A percentile compares a stretch with the other conserved stretches of the same genome.
Conservation (phyloP, 495 filamentous ascomycete species). For the Penicillium ucsense region DNA sequence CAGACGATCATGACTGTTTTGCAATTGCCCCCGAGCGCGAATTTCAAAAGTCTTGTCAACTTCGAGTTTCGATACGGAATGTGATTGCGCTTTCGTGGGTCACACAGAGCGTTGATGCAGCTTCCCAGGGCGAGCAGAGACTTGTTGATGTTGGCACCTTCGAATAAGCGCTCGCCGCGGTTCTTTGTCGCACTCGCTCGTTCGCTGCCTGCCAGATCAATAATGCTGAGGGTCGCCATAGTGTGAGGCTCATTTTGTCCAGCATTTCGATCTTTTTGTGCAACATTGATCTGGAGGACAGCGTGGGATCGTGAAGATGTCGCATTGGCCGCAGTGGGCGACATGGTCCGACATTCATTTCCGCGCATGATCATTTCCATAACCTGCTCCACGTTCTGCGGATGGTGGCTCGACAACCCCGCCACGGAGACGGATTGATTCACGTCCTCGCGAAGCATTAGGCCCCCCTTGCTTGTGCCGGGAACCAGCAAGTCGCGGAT, state of each 20-base stretch:
- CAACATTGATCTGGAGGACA: conserved; percentile 95
- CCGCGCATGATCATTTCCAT: conserved; percentile 99
- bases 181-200: conserved; percentile 96
- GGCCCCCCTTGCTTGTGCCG: conserved; percentile 71
- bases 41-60: conserved; percentile 90
- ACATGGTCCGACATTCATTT: conserved; percentile 91
- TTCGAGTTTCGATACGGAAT: conserved; percentile 98
- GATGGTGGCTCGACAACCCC: conserved; percentile 85
- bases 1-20: conserved; percentile 99
- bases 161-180: conserved; percentile 77
- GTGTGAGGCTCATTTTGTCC: conserved; percentile 90
- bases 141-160: conserved; percentile 99
- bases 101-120: conserved; percentile 98
- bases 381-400: conserved; percentile 80
- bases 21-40: conserved; percentile 95
- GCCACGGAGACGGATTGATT: conserved; percentile 90
- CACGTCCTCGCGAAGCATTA: conserved; percentile 92
- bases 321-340: conserved; percentile 94
- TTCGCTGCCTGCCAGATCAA: conserved; percentile 94
- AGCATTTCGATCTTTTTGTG: conserved; percentile 88
- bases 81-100: conserved; percentile 84
- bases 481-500: conserved; percentile 90
- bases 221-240: conserved; percentile 96
- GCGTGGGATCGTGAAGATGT: conserved; percentile 96
- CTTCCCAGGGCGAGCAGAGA: conserved; percentile 90